These are phyloP conservation scores for Dioscorea alata DNA, from an alignment of 106 monocot species.

Conservation along the genomic window DNA sequence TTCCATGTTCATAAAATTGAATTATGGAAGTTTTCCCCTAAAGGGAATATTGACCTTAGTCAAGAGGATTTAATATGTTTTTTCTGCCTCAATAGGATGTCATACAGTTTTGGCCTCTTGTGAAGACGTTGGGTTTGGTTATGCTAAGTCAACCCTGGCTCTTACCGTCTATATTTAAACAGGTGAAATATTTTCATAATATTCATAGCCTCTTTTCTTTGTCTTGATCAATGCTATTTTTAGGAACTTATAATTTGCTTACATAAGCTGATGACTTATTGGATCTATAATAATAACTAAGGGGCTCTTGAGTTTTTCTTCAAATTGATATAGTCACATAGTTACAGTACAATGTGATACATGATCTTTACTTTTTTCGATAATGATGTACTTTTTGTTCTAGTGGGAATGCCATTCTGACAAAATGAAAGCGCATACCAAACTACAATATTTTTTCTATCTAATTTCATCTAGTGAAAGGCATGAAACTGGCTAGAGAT, in stretches of 20 bases:
- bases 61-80: not conserved
- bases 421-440: no score
- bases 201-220: not conserved
- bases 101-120: conserved; percentile 90
- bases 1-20: not conserved
- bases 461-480: no score
- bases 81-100: conserved; percentile 63
- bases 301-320: not conserved
- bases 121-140: conserved; percentile 76
- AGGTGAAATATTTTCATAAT: conserved; percentile 34
- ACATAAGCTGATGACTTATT: not conserved
- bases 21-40: not conserved
- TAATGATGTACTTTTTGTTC: no score
- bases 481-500: no score
- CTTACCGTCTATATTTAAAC: conserved; percentile 82
- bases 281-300: not conserved
- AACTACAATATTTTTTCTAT: no score
- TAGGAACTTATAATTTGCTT: not conserved
- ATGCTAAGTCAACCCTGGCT: conserved; percentile 62
- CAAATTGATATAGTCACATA: not conserved
- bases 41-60: not conserved
- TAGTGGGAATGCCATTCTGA: no score
- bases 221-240: not conserved
- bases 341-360: no score
- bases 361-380: no score